Evolutionary conservation across 2,329 filamentous ascomycete species (phyloP).

Genomic region (Xylariaceae sp.): DNA sequence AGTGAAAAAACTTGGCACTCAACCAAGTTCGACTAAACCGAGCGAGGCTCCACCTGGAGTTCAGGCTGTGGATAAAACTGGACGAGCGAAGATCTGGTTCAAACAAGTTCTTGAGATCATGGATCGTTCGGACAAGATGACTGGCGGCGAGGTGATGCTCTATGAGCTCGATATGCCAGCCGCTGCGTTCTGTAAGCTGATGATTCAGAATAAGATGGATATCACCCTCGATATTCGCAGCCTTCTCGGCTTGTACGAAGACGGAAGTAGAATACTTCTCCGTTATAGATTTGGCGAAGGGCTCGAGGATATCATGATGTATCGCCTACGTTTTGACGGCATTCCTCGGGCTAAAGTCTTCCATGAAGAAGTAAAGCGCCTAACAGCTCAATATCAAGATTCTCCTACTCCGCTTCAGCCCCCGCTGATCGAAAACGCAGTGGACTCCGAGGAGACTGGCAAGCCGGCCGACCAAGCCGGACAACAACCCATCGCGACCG

Average conservation of each 20-base stretch:
- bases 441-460: too few relatives aligned
- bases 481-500: not conserved
- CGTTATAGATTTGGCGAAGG: constrained; percentile 7
- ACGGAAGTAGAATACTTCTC: constrained; percentile 13
- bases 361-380: not conserved
- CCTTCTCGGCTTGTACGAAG: constrained; percentile 3
- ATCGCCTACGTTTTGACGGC: constrained; percentile 10
- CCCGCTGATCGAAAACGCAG: not conserved
- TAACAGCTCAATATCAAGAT: not conserved
- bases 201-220: not conserved
- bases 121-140: too few relatives aligned
- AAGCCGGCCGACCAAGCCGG: not conserved
- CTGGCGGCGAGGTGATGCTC: constrained; percentile 3
- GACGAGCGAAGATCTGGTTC: too few relatives aligned
- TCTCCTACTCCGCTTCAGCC: not conserved
- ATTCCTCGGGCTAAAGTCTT: constrained; percentile 11
- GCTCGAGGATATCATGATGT: not conserved
- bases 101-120: too few relatives aligned
- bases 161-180: constrained; percentile 11
- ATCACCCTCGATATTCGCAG: constrained; percentile 21
- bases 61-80: too few relatives aligned
- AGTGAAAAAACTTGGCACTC: too few relatives aligned
- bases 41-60: too few relatives aligned
- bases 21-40: too few relatives aligned
- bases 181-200: constrained; percentile 19